Conservation (phyloP, 2,329 filamentous ascomycete genomes). For the Trichoderma pleuroti region DNA sequence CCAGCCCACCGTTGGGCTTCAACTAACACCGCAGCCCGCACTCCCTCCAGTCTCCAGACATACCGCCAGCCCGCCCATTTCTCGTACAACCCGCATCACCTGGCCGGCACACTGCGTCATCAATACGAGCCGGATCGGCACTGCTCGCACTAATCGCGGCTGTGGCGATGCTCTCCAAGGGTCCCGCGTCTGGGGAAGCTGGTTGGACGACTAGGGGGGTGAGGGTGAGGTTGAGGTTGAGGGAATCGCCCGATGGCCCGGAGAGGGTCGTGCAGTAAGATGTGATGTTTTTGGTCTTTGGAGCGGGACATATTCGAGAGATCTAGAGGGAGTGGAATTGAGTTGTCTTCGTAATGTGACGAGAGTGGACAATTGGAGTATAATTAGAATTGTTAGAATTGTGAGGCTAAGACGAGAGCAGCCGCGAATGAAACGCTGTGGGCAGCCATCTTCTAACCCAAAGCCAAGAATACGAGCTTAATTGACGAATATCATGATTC, state of each 20-base stretch:
- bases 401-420: not conserved
- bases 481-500: not conserved
- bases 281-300: not conserved
- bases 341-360: not conserved
- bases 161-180: slow-evolving; percentile 13
- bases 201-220: slow-evolving; percentile 1
- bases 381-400: not conserved
- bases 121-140: slow-evolving; percentile 19
- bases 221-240: not conserved
- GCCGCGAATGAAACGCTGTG: not conserved
- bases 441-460: slow-evolving; percentile 2
- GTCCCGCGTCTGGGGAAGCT: not conserved
- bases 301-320: not conserved
- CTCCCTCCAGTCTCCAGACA: not conserved
- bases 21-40: not conserved
- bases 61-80: slow-evolving; percentile 7
- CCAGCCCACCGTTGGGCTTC: not conserved
- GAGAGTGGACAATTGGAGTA: not conserved
- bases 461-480: slow-evolving; percentile 12
- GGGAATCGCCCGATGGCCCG: slow-evolving; percentile 6
- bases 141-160: slow-evolving; percentile 9
- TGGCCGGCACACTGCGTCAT: slow-evolving; percentile 17
- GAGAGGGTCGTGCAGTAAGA: not conserved
- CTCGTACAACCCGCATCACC: slow-evolving; percentile 15
- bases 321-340: not conserved